phyloP scores from a whole-genome alignment of 2,329 filamentous ascomycete species.

The Ophiocordyceps camponoti-saundersi region DNA sequence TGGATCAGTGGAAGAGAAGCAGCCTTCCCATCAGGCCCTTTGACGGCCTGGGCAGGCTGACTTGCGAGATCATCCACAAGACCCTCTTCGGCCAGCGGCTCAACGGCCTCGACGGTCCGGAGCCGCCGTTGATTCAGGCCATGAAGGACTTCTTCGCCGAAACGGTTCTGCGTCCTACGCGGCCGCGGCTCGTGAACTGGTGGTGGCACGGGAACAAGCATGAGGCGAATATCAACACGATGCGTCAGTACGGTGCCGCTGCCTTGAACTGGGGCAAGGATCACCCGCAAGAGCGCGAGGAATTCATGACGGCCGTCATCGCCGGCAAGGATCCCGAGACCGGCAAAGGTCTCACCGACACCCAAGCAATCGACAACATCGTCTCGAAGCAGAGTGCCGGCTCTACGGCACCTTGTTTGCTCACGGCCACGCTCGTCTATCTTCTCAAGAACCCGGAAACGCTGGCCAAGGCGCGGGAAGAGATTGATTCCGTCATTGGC shows the following conservation, averaged over 20 bases:
- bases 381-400: constrained; percentile 47
- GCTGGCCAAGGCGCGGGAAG: constrained; percentile 29
- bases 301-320: constrained; percentile 44
- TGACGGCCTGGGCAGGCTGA: constrained; percentile 33
- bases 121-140: constrained; percentile 30
- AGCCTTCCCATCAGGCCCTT: constrained; percentile 25
- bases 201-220: constrained; percentile 34
- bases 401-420: constrained; percentile 28
- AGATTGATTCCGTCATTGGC: constrained; percentile 35
- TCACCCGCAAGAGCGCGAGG: constrained; percentile 36
- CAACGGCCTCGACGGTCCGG: constrained; percentile 25
- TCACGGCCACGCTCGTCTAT: constrained; percentile 29
- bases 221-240: constrained; percentile 31
- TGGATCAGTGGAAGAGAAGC: constrained; percentile 27
- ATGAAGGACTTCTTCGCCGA: constrained; percentile 39
- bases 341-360: constrained; percentile 36
- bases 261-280: constrained; percentile 36
- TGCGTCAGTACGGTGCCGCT: constrained; percentile 37
- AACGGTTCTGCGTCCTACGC: constrained; percentile 34
- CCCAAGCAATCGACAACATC: constrained; percentile 49
- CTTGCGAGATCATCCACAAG: constrained; percentile 31
- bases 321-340: constrained; percentile 44
- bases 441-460: constrained; percentile 31
- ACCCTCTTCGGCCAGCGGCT: constrained; percentile 34
- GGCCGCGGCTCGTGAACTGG: constrained; percentile 33